Evolutionary conservation across 2,329 filamentous ascomycete species (phyloP).

Genomic region (Beauveria australis): DNA sequence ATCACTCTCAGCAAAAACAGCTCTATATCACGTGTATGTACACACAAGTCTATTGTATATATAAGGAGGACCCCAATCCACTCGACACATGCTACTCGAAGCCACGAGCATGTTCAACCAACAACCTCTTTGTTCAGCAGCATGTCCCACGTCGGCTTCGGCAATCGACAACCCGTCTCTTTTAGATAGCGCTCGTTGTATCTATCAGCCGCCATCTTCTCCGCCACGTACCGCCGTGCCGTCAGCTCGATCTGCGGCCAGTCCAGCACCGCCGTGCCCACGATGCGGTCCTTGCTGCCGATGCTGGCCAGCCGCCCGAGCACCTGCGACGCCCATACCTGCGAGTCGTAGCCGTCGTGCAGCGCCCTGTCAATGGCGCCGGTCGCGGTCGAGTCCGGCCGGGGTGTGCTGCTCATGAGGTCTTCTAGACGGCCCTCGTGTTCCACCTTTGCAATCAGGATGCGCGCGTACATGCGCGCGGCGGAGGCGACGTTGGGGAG

Average conservation of each 20-base stretch:
- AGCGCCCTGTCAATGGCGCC: background rate
- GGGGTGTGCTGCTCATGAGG: background rate
- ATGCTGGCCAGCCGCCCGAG: background rate
- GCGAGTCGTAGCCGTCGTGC: background rate
- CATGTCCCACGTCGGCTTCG: slow-evolving; percentile 11
- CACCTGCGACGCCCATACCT: slow-evolving; percentile 7
- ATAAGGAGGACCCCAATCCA: background rate
- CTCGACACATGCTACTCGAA: background rate
- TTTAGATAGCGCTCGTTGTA: slow-evolving; percentile 1
- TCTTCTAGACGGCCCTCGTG: background rate
- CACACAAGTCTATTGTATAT: background rate
- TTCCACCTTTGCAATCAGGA: slow-evolving; percentile 10
- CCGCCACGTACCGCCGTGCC: background rate
- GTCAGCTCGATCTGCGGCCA: background rate
- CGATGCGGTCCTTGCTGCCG: background rate
- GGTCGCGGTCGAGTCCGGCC: background rate
- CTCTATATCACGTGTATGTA: background rate
- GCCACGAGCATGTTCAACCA: background rate
- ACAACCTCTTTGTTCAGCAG: background rate
- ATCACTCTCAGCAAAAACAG: background rate
- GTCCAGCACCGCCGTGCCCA: slow-evolving; percentile 7
- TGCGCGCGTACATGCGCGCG: slow-evolving; percentile 4
- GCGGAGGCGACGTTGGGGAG: background rate
- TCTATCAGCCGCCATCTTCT: slow-evolving; percentile 7
- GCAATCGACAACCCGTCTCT: background rate